These are phyloP conservation scores for Sarocladium oryzae DNA, from an alignment of 2,329 filamentous ascomycete genomes.

Conservation along the genomic window DNA sequence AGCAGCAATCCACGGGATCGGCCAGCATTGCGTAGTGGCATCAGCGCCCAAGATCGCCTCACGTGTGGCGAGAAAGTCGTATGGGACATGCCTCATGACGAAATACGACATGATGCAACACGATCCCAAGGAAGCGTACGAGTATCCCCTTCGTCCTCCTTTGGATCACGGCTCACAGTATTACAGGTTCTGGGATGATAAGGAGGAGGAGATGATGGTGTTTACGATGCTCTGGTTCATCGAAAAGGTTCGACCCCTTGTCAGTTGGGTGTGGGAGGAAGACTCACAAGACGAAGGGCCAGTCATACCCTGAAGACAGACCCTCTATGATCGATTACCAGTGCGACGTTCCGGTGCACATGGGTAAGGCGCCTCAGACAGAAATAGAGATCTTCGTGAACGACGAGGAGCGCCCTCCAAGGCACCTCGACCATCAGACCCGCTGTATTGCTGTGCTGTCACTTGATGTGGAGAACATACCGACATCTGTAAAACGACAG, in stretches of 20 bases:
- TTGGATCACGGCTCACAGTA: not conserved
- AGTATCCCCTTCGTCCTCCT: not conserved
- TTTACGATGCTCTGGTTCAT: constrained; percentile 35
- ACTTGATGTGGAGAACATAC: constrained; percentile 28
- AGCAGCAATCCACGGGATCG: constrained; percentile 37
- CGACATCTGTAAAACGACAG: constrained; percentile 22
- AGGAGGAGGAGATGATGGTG: constrained; percentile 29
- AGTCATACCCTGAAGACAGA: constrained; percentile 30
- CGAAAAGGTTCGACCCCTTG: constrained; percentile 22
- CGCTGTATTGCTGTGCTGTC: constrained; percentile 27
- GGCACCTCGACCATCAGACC: constrained; percentile 24
- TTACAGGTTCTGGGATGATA: constrained; percentile 30
- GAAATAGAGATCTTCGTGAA: constrained; percentile 32
- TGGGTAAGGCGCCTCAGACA: constrained; percentile 27
- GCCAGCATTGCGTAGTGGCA: constrained; percentile 21
- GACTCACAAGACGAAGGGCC: constrained; percentile 20
- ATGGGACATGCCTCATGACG: constrained; percentile 28
- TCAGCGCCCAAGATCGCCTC: constrained; percentile 25
- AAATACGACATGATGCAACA: constrained; percentile 31
- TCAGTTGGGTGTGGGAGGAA: not conserved
- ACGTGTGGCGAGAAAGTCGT: constrained; percentile 29
- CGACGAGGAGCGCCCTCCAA: constrained; percentile 23
- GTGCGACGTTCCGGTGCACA: constrained; percentile 30
- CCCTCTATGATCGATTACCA: constrained; percentile 31
- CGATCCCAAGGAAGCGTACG: constrained; percentile 29